Evolutionary conservation across 108 stramenopile species (phyloP).

Genomic region (Discostella stelligeroides): DNA sequence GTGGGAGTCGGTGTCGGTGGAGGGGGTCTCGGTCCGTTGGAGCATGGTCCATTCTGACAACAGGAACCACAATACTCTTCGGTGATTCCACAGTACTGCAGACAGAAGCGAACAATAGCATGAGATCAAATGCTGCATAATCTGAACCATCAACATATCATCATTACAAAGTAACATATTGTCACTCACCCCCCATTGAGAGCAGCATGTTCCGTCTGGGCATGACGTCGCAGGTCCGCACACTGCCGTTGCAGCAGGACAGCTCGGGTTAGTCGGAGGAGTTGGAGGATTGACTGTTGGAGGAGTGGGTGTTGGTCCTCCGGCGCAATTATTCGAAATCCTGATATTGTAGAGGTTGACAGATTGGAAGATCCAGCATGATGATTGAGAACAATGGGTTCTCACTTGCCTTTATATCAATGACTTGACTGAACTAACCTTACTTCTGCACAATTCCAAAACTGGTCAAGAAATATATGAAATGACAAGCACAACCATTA

Average conservation of each 20-base stretch:
- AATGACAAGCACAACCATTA: not conserved
- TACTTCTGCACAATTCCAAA: conserved; percentile 40
- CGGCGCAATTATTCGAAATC: conserved; percentile 6
- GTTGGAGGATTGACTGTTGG: not conserved
- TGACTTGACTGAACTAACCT: not conserved
- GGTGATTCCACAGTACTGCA: conserved; percentile 6
- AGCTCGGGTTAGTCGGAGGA: not conserved
- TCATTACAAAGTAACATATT: not conserved
- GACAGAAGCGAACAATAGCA: not conserved
- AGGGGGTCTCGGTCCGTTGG: not conserved
- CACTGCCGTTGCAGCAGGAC: too few species aligned
- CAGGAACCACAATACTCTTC: conserved; percentile 4
- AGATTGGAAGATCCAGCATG: not conserved
- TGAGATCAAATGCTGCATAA: not conserved
- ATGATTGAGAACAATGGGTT: too few species aligned
- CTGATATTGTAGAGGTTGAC: not conserved
- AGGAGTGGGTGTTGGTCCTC: not conserved
- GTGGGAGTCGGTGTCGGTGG: too few species aligned
- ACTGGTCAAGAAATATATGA: not conserved
- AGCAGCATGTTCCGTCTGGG: too few species aligned
- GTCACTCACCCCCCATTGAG: too few species aligned
- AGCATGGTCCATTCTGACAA: conserved; percentile 12
- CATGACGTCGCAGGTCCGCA: too few species aligned
- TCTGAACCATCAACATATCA: not conserved
- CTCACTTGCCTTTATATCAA: not conserved